Evolutionary conservation across 495 filamentous ascomycete species (phyloP), one percentile per base, ranked within the genome.

Genomic region (Xylaria longipes): DNA sequence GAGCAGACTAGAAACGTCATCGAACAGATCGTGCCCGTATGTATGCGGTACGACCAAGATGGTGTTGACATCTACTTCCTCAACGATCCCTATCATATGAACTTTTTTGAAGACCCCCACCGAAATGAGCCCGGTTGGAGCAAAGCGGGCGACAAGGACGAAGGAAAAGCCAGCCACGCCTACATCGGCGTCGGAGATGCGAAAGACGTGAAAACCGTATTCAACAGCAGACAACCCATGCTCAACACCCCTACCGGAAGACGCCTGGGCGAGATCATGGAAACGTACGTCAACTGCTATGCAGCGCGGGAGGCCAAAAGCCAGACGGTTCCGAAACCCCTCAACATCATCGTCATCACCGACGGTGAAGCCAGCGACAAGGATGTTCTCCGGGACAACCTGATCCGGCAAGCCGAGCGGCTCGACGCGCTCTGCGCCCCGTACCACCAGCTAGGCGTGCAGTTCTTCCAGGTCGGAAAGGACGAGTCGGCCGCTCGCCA

Each of bases 11-110:
- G 87, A 46, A 81, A 84, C 11, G 94, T 93, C 41, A 88, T 99
- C 12, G 83, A 88, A 25, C 85, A 88, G 67, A 95, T 99, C 80
- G 87, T 95, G 0, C 93, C 92, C 0, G 91, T 98, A 77, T 97
- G 95, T 82, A 93, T 93, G 1, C 80, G 85, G 48, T 90, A 94
- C 83, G 95, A 98, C 80, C 74, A 81, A 14, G 94, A 98, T 80
- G 96, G 96, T n/a, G 91, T 99, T 72, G 96, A 98, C 80, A 86
- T 99, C 75, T 92, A 92, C 85, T 99, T 99, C 82, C 86, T 99
- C 43, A 98, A 99, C 85, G 69, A 71, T 12, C 61, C 62, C 25
- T 65, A 65, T 45, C 45, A 65, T 15, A 65, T 46, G 61, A 41
- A 45, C 33, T 41, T 62, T 29, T 69, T 54, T 46, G 58, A 52